Conservation (phyloP, 306 rosid genomes). For the Morella rubra region DNA sequence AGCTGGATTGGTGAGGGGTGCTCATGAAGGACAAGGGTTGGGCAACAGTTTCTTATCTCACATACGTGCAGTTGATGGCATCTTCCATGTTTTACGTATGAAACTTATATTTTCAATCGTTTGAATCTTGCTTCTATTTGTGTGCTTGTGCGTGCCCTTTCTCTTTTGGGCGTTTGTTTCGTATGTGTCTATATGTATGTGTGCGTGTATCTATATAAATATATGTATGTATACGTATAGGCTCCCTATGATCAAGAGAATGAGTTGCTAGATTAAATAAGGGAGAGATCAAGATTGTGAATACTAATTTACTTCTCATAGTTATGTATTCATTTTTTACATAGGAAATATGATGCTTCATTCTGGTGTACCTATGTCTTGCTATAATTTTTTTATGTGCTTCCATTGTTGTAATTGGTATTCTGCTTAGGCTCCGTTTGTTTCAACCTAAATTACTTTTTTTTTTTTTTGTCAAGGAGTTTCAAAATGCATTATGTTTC, state of each 20-base stretch:
- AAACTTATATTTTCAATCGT: neutral
- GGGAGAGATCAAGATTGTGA: neutral
- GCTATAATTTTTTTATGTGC: neutral
- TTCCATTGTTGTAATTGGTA: neutral
- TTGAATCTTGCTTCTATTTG: neutral
- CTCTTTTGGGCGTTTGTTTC: too few species aligned
- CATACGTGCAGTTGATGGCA: conserved; percentile 98
- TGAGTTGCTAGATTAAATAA: neutral
- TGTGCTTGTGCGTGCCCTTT: neutral
- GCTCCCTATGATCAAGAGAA: neutral
- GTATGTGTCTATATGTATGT: too few species aligned
- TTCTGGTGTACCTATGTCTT: neutral
- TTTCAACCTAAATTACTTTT: too few species aligned
- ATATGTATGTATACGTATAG: neutral
- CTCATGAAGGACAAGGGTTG: conserved; percentile 96
- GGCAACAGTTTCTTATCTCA: conserved; percentile 98
- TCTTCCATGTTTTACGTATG: conserved; percentile 97
- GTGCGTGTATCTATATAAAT: neutral
- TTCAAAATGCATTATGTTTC: too few species aligned
- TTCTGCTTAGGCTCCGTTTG: neutral
- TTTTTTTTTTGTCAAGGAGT: too few species aligned
- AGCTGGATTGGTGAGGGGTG: conserved; percentile 96
- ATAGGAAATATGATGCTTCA: neutral
- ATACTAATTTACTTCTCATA: neutral
- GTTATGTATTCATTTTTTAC: neutral